These are phyloP conservation scores for Silybum marianum DNA, from an alignment of 129 eudicot genomes.

Conservation along the genomic window DNA sequence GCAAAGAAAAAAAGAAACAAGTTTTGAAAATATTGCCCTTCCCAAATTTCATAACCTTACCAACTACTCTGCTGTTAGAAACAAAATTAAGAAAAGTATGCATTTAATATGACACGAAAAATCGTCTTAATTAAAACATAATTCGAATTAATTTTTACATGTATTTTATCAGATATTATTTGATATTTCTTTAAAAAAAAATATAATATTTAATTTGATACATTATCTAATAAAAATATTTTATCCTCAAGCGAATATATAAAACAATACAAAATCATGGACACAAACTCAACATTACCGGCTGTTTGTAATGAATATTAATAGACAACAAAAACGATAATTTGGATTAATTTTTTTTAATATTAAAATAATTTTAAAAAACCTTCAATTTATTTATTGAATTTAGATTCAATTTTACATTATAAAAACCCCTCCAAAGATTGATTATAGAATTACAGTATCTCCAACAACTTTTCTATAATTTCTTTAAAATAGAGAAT, in stretches of 20 bases:
- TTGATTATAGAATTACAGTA: neutral
- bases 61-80: neutral
- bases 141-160: neutral
- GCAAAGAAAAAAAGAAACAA: constrained; percentile 1
- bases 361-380: neutral
- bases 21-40: neutral
- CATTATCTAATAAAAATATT: neutral
- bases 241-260: neutral
- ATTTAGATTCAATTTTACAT: neutral
- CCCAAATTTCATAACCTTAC: neutral
- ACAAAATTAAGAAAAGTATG: neutral
- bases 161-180: neutral
- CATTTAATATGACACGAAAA: neutral
- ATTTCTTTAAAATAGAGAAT: no score
- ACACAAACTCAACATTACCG: neutral
- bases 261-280: neutral
- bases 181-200: neutral
- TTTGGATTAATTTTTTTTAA: neutral
- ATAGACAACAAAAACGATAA: neutral
- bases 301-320: neutral
- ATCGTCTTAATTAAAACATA: neutral
- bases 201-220: no score
- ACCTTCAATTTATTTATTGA: neutral
- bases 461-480: no score
- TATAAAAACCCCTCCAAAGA: no score